These are phyloP conservation scores for Quercus cerris DNA, from an alignment of 306 rosid species.

Conservation along the genomic window DNA sequence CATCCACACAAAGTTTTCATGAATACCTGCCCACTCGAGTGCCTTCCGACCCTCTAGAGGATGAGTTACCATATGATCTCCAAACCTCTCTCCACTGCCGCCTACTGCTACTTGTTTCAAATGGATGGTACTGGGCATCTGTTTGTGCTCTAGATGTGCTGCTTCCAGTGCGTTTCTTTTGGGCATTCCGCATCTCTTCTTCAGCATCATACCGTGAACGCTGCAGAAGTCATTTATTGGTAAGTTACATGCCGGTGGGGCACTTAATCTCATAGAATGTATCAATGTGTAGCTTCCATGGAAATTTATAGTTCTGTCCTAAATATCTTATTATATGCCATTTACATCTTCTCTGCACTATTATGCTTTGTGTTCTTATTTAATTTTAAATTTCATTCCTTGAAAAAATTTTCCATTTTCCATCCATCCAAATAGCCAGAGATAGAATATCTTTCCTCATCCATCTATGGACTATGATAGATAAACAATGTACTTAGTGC, in stretches of 20 bases:
- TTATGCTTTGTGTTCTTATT: neutral
- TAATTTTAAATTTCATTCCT: neutral
- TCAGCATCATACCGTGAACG: conserved; percentile 79
- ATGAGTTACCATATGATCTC: conserved; percentile 53
- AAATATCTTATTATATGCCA: neutral
- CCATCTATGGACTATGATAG: neutral
- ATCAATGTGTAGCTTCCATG: neutral
- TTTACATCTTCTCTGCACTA: neutral
- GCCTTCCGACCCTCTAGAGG: conserved; percentile 54
- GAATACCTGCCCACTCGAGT: conserved; percentile 51
- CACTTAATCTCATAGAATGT: neutral
- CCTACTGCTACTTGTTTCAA: conserved; percentile 54
- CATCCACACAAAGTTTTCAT: conserved; percentile 22
- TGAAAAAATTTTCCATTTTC: neutral
- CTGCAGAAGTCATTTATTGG: conserved; percentile 33
- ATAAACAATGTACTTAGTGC: neutral
- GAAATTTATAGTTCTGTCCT: neutral
- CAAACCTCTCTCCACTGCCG: conserved; percentile 72
- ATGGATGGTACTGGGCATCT: conserved; percentile 56
- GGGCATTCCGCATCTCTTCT: conserved; percentile 82
- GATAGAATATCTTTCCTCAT: neutral
- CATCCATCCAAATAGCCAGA: neutral
- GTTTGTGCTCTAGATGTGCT: conserved; percentile 51
- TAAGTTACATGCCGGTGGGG: too few species aligned
- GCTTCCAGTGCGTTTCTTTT: conserved; percentile 63